phyloP scores from a whole-genome alignment of 2,329 filamentous ascomycete species.

The Dothideomycetidae sp. region DNA sequence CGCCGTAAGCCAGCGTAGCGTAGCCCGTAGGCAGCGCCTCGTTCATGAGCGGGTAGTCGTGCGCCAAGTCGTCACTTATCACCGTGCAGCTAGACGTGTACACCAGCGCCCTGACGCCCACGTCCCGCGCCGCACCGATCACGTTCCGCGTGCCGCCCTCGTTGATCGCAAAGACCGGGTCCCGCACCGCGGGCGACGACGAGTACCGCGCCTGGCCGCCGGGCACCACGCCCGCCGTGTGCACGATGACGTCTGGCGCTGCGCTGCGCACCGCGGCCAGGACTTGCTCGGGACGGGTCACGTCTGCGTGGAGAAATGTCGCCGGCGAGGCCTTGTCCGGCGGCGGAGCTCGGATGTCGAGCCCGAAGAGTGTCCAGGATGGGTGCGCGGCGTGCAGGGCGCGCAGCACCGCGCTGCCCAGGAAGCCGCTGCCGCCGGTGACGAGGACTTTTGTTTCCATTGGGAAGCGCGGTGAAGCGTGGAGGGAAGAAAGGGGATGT shows the following conservation, averaged over 20 bases:
- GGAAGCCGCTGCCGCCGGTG: conserved; percentile 35
- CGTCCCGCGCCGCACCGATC: conserved; percentile 50
- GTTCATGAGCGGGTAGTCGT: conserved; percentile 69
- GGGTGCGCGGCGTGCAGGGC: conserved; percentile 25
- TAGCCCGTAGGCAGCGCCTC: conserved; percentile 67
- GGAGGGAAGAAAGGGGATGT: no score
- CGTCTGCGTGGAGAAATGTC: conserved; percentile 26
- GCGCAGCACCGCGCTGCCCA: conserved; percentile 29
- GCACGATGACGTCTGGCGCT: conserved; percentile 71
- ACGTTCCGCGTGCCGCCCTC: conserved; percentile 72
- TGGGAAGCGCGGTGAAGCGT: no score
- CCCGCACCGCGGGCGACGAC: conserved; percentile 27
- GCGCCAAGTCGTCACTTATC: conserved; percentile 59
- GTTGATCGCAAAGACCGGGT: conserved; percentile 67
- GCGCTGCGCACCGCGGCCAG: conserved; percentile 42
- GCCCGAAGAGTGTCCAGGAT: conserved; percentile 26
- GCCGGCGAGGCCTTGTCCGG: conserved; percentile 12
- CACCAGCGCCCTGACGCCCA: conserved; percentile 65
- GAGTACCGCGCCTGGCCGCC: conserved; percentile 27
- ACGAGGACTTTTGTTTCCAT: conserved; percentile 28
- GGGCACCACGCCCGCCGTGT: conserved; percentile 53
- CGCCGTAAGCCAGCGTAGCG: conserved; percentile 65
- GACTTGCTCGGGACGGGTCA: conserved; percentile 25
- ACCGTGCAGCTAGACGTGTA: conserved; percentile 86
- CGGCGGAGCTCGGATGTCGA: conserved; percentile 27